Evolutionary conservation across 2,329 filamentous ascomycete species (phyloP), one percentile per base, ranked within the genome.

Genomic region (Catunica adiposa): DNA sequence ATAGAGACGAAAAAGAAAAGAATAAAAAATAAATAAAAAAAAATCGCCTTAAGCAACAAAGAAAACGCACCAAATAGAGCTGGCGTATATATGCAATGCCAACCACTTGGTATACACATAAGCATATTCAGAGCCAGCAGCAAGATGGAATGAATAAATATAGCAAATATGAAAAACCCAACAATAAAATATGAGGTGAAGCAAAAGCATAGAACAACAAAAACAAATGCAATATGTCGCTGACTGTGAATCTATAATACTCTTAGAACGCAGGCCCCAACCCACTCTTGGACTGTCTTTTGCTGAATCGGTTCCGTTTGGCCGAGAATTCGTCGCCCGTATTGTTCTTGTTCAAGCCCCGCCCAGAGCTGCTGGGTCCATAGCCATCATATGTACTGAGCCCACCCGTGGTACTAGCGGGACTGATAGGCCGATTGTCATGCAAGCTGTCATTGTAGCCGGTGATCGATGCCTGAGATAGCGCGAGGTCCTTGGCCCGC

Each of bases 221-320:
- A 58, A 31, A 55, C 51, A 47, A 47, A 60, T 59, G 60, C 29
- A 38, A 38, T 52, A 40, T 52, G 44, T 48, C 3, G 20, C 11
- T 48, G 4, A 23, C 22, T 25, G 17, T 11, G 1, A 23, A 52
- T 52, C n/a, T 38, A 38, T 57, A 40, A 56, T 59, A 61, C 58
- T 22, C 20, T 29, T 20, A 56, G 26, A 58, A 60, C 47, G 57
- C 55, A 51, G 89, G 85, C 26, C 88, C 88, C 51, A 95, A 77
- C n/a, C 90, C 89, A 67, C 88, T 95, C 70, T 94, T 94, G 15
- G 86, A 94, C 69, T 95, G 88, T 62, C 90, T 77, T 70, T 92
- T 92, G 70, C 89, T 95, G 69, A 96, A 97, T 51, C 81, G 74
- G 62, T 83, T 80, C 51, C 75, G 72, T 66, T 78, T 82, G 11